phyloP scores from a whole-genome alignment of 345 rosid species.

The Murraya koenigii region DNA sequence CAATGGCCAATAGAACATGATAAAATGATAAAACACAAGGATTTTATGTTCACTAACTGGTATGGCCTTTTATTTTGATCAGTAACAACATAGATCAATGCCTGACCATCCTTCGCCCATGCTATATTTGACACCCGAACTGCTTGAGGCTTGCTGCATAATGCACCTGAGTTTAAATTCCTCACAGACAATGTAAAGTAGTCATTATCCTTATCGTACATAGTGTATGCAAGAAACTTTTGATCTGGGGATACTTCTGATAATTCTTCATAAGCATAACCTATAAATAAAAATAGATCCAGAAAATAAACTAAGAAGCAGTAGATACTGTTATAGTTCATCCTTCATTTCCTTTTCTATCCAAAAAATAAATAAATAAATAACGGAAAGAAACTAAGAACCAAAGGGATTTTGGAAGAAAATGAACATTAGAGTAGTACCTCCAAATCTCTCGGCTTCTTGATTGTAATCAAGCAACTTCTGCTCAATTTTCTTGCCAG shows the following conservation, averaged over 20 bases:
- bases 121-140: slow-evolving; percentile 78
- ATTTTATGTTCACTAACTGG: slow-evolving; percentile 34
- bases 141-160: slow-evolving; percentile 91
- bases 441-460: slow-evolving; percentile 98
- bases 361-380: background rate
- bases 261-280: slow-evolving; percentile 92
- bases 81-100: slow-evolving; percentile 82
- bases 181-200: slow-evolving; percentile 73
- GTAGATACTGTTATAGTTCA: background rate
- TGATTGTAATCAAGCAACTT: slow-evolving; percentile 89
- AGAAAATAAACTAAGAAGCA: background rate
- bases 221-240: slow-evolving; percentile 88
- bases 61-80: slow-evolving; percentile 82
- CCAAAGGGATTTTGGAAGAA: background rate
- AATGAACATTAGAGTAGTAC: slow-evolving; percentile 32
- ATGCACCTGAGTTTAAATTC: slow-evolving; percentile 84
- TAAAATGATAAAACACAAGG: background rate
- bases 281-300: slow-evolving; percentile 29
- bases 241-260: slow-evolving; percentile 93
- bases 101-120: slow-evolving; percentile 89
- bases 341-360: background rate
- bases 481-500: slow-evolving; percentile 92
- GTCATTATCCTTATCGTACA: slow-evolving; percentile 95
- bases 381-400: background rate
- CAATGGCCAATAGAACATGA: background rate